These are phyloP conservation scores for Colletotrichum sansevieriae DNA, from an alignment of 2,329 filamentous ascomycete species.

Conservation along the genomic window DNA sequence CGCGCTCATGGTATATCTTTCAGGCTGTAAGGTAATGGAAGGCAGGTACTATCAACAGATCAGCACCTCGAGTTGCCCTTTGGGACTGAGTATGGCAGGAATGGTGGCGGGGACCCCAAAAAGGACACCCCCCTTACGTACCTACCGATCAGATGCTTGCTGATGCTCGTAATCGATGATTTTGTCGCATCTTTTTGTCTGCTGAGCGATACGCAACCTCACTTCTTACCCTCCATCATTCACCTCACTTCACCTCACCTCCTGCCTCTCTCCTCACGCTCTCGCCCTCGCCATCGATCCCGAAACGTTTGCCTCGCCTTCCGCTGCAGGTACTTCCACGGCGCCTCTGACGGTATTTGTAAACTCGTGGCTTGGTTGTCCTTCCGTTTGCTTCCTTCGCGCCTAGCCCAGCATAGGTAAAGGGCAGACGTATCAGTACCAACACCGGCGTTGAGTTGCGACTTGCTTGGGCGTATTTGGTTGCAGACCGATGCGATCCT, in stretches of 20 bases:
- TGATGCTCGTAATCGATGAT: constrained; percentile 38
- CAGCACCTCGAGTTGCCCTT: constrained; percentile 9
- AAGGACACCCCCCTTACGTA: not conserved
- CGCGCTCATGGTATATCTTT: not conserved
- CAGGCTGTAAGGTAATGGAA: no score
- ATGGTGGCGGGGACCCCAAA: constrained; percentile 13
- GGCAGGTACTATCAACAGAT: not conserved
- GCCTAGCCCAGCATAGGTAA: constrained; percentile 18
- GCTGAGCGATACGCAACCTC: constrained; percentile 13
- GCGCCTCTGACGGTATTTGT: constrained; percentile 21
- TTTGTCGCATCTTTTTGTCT: constrained; percentile 30
- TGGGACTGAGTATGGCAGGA: not conserved
- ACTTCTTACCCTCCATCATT: constrained; percentile 7
- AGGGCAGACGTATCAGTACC: constrained; percentile 19
- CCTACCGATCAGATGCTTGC: constrained; percentile 27
- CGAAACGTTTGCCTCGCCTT: not conserved
- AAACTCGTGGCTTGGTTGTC: constrained; percentile 25
- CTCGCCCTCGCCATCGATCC: not conserved
- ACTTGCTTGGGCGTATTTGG: constrained; percentile 20
- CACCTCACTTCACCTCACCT: not conserved
- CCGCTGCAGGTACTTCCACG: constrained; percentile 15
- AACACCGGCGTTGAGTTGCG: constrained; percentile 33
- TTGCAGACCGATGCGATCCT: constrained; percentile 29
- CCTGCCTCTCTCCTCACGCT: not conserved
- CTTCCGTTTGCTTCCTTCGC: constrained; percentile 8